A percentile compares a stretch with the other conserved stretches of the same genome.
Evolutionary conservation across 176 grass and related monocot genomes (phyloP).

Genomic region (Dactylis glomerata): DNA sequence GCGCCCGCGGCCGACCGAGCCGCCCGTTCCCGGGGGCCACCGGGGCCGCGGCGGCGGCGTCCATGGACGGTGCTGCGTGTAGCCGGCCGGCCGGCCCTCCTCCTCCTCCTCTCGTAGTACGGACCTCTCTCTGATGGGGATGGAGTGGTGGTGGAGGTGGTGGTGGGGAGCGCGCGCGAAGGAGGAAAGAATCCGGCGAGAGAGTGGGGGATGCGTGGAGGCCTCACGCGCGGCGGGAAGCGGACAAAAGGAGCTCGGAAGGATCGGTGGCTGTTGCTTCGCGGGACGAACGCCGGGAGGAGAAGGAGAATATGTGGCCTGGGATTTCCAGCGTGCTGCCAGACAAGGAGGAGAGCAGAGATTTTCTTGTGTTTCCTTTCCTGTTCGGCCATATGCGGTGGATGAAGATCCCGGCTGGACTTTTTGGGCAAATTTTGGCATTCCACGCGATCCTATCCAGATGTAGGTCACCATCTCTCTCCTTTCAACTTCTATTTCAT

Average conservation of each 20-base stretch:
- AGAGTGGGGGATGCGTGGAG: neutral
- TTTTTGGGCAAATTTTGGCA: too few relatives aligned
- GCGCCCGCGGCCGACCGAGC: slow-evolving; percentile 28
- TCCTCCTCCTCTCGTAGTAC: neutral
- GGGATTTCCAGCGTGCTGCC: neutral
- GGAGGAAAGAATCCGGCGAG: neutral
- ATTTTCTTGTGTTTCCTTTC: neutral
- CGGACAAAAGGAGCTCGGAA: neutral
- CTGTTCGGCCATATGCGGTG: neutral
- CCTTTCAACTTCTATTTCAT: too few relatives aligned
- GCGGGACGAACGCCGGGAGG: neutral
- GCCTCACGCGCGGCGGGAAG: neutral
- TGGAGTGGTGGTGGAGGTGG: neutral
- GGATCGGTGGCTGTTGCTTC: slow-evolving; percentile 39
- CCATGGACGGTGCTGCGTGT: neutral
- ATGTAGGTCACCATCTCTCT: too few relatives aligned
- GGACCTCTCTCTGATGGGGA: neutral
- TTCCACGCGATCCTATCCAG: too few relatives aligned
- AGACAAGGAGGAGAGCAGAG: neutral
- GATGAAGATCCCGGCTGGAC: too few relatives aligned
- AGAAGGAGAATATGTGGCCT: neutral
- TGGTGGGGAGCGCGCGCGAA: neutral
- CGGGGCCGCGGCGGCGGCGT: neutral
- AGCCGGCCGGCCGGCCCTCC: neutral
- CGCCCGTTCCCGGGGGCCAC: slow-evolving; percentile 21